Conservation (phyloP, 2,329 filamentous ascomycete genomes). For the Cyphellophora attinorum region DNA sequence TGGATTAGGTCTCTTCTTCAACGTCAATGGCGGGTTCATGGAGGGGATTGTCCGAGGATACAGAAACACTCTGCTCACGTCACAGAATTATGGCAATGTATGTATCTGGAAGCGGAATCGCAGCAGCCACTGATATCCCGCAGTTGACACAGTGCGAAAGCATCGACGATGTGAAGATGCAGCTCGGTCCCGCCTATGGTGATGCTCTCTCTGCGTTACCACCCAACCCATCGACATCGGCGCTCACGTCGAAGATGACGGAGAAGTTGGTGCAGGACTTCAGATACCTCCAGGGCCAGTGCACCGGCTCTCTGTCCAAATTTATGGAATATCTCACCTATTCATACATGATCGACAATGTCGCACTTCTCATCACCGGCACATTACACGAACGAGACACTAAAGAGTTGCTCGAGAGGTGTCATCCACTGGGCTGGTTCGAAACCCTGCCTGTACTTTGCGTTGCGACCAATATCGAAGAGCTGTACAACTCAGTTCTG, state of each 20-base stretch:
- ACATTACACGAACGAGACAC: constrained; percentile 97
- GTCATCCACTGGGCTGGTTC: constrained; percentile 96
- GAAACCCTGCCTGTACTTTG: constrained; percentile 98
- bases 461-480: constrained; percentile 96
- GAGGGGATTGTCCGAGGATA: constrained; percentile 97
- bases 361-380: constrained; percentile 93
- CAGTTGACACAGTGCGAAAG: constrained; percentile 30
- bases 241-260: constrained; percentile 87
- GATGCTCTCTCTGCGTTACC: constrained; percentile 91
- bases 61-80: constrained; percentile 82
- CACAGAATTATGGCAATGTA: constrained; percentile 71
- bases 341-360: constrained; percentile 99
- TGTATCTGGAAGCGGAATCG: constrained; percentile 2
- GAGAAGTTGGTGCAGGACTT: constrained; percentile 98
- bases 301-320: constrained; percentile 78
- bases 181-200: constrained; percentile 92
- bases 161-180: constrained; percentile 73
- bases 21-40: constrained; percentile 87
- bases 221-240: constrained; percentile 92
- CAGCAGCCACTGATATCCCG: background rate
- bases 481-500: constrained; percentile 94
- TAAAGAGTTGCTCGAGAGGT: constrained; percentile 85
- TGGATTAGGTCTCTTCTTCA: constrained; percentile 67
- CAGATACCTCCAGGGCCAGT: constrained; percentile 88
- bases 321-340: constrained; percentile 99